A percentile compares a stretch with the other conserved stretches of the same genome.
phyloP scores from a whole-genome alignment of 352 stramenopile species.

The Pilasporangium apinafurcum region DNA sequence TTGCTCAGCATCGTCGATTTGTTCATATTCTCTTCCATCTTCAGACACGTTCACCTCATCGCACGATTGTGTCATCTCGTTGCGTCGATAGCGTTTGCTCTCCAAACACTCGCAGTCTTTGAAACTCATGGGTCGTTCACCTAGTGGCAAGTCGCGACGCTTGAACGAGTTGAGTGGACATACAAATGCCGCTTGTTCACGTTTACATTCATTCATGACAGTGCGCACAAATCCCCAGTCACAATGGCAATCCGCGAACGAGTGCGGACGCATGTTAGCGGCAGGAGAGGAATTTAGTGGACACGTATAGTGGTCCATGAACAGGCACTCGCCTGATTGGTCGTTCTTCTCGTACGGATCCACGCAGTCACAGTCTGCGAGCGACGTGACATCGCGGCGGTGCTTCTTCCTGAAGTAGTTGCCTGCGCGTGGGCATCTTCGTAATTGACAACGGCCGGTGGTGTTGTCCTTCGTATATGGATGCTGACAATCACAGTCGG shows the following conservation, averaged over 20 bases:
- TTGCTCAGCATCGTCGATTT: conserved; percentile 5
- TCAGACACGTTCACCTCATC: conserved; percentile 13
- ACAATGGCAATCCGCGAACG: conserved; percentile 68
- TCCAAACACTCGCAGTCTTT: conserved; percentile 69
- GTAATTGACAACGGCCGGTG: conserved; percentile 44
- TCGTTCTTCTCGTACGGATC: conserved; percentile 62
- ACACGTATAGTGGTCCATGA: conserved; percentile 20
- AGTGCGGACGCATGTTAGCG: conserved; percentile 21
- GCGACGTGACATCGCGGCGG: conserved; percentile 28
- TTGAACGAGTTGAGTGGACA: conserved; percentile 57
- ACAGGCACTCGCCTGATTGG: conserved; percentile 61
- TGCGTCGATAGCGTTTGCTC: conserved; percentile 31
- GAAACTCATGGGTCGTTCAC: conserved; percentile 47
- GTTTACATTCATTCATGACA: conserved; percentile 30
- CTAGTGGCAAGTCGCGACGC: conserved; percentile 23
- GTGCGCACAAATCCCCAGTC: conserved; percentile 67
- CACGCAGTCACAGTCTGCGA: conserved; percentile 70
- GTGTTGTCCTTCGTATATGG: conserved; percentile 67
- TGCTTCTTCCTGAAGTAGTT: conserved; percentile 63
- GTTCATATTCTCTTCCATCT: conserved; percentile 14
- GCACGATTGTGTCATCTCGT: conserved; percentile 56
- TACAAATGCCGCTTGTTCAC: conserved; percentile 44
- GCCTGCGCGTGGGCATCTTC: conserved; percentile 54
- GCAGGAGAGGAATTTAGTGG: conserved; percentile 26
- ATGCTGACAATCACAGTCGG: conserved; percentile 65